Percentiles rank a stretch among this genome's conserved stretches.
These are phyloP conservation scores for Syncephalastrum monosporum DNA, from an alignment of 371 early-diverging fungal species.

Conservation along the genomic window DNA sequence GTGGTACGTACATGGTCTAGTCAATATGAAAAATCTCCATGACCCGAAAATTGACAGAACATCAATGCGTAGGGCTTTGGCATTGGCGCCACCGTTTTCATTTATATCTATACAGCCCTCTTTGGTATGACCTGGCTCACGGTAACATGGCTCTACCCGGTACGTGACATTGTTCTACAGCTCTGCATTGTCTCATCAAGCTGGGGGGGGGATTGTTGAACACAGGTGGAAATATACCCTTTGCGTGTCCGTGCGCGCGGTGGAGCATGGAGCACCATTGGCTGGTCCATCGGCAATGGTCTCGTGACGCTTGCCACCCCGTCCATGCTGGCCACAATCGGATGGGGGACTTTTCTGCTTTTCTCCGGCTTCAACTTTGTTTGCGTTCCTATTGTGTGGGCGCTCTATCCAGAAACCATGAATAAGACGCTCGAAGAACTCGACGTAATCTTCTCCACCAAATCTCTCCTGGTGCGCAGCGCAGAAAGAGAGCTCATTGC, in stretches of 20 bases:
- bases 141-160: conserved; percentile 44
- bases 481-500: conserved; percentile 31
- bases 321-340: conserved; percentile 31
- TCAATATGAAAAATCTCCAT: neutral
- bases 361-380: conserved; percentile 36
- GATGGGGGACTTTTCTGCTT: conserved; percentile 37
- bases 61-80: conserved; percentile 17
- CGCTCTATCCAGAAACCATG: conserved; percentile 34
- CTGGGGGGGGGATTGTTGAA: conserved; percentile 40
- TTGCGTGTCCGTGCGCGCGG: conserved; percentile 40
- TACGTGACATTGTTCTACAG: neutral
- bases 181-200: neutral
- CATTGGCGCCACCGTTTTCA: conserved; percentile 37
- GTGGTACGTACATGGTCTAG: neutral
- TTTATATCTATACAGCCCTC: conserved; percentile 35
- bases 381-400: conserved; percentile 32
- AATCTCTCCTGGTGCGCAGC: conserved; percentile 30
- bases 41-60: neutral
- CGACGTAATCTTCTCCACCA: conserved; percentile 38
- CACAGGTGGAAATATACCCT: conserved; percentile 31
- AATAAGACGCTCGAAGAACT: conserved; percentile 36
- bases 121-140: conserved; percentile 47
- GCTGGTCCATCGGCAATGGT: conserved; percentile 41
- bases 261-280: conserved; percentile 39
- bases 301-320: conserved; percentile 42